Base-by-base conservation (phyloP, 2,329 filamentous ascomycete species). In the Alternaria alternata region DNA sequence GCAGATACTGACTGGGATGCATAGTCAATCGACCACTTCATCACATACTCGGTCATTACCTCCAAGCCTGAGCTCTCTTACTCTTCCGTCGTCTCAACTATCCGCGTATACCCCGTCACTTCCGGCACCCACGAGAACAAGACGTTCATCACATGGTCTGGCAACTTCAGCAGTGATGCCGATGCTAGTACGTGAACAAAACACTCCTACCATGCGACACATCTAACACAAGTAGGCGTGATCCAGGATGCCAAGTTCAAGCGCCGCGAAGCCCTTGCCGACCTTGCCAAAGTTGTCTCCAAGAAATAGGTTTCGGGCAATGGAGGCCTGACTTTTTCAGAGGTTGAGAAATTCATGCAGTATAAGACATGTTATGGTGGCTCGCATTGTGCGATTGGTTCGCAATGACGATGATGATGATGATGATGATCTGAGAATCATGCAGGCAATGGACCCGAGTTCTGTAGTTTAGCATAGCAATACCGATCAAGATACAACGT, bases 231-330 rank as follows among this genome's bases (percentile, higher is more conserved):
- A 1, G 4, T 59, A 90, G 89, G 85, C 68, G 89, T 91, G 60
- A 90, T 92, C 66, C 86, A 90, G 78, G 89, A 92, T 74, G 89
- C 89, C 71, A 90, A 89, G 81, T 92, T 88, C 85, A 92, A 92
- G 85, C 88, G 89, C 63, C 87, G 87, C 52, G 89, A 91, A 75
- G 89, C 88, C 51, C 83, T 92, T 38, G 86, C 87, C 49, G 89
- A 90, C 70, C 83, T 91, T 39, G 88, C 86, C 59, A 83, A 84
- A 70, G 82, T 79, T 32, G 84, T 81, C 39, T 70, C 65, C 51
- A 75, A 77, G 70, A 78, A 80, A 62, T 76, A 76, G 62, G 53
- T 46, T 57, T 59, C 44, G 36, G 47, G 39, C 20, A 8, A 48
- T 54, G 39, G 26, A 6, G 7, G 30, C n/a, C 16, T 38, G 30